Conservation (phyloP, 2,329 filamentous ascomycete species). For the Fusarium nodosum region DNA sequence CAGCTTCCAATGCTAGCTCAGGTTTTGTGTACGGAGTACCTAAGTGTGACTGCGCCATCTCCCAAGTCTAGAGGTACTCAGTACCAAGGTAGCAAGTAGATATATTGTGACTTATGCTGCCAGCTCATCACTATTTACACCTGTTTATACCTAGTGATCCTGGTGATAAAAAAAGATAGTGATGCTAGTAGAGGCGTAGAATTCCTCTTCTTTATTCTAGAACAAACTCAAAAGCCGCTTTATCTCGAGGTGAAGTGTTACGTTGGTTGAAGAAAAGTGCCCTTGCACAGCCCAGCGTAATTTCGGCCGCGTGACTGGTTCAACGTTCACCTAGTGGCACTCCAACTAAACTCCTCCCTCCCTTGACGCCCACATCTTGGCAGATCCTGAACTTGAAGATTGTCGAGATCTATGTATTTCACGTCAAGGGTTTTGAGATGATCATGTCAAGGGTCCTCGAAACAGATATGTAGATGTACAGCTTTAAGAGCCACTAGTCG, state of each 20-base stretch:
- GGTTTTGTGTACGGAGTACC: neutral
- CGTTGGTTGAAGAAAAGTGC: neutral
- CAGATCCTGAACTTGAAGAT: constrained; percentile 23
- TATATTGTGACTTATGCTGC: neutral
- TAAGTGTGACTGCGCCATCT: neutral
- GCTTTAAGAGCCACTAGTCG: neutral
- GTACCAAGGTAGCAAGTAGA: neutral
- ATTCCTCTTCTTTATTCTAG: neutral
- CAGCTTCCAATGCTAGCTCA: neutral
- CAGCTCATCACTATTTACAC: neutral
- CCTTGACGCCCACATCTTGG: constrained; percentile 26
- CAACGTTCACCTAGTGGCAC: constrained; percentile 30
- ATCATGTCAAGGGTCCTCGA: neutral
- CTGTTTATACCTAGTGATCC: neutral
- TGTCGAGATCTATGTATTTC: constrained; percentile 1
- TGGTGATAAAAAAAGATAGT: neutral
- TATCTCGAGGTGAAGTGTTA: neutral
- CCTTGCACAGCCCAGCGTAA: constrained; percentile 28
- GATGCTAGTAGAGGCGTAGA: neutral
- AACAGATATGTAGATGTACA: neutral
- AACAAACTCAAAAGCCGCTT: neutral
- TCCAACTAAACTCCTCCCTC: constrained; percentile 14
- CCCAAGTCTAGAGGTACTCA: neutral
- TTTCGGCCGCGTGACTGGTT: constrained; percentile 28
- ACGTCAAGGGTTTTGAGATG: neutral